Base-by-base conservation (phyloP, 2,329 filamentous ascomycete genomes). In the Scorias spongiosa region DNA sequence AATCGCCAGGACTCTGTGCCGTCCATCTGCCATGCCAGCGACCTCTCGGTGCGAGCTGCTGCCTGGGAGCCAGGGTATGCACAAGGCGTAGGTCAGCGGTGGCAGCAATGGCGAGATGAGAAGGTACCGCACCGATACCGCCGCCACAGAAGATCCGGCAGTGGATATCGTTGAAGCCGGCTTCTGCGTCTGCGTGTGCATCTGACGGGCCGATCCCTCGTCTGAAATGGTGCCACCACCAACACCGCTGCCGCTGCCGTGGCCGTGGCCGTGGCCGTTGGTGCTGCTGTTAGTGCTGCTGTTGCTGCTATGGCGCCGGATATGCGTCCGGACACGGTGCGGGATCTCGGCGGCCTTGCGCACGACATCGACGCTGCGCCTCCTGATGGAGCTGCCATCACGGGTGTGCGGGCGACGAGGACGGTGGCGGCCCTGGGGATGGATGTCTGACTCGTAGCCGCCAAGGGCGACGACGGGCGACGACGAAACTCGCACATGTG, bases 1-100 rank as follows among this genome's bases (percentile, higher is more conserved):
- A 0, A 93, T 62, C 0, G 76, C 78, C 29, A 94, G 59, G 0
- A 81, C 81, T 1, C 71, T 69, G 53, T 79, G 70, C 2, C 50
- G 49, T 30, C 63, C 59, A 1, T 75, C 62, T 41, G 84, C 64
- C 54, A 81, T 78, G 1, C 52, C 49, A 15, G 44, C 39, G 7
- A n/a, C 14, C 9, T 36, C 29, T 40, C 54, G 40, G 39, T 42
- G 41, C 20, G 47, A 29, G 9, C 53, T 54, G 42, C 56, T 51
- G 9, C 54, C 57, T 1, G 55, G 44, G 6, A 44, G 42, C 4
- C 56, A 55, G 4, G 54, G 56, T 14, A 55, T 54, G 2, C 46
- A 41, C 2, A 62, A 46, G 2, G 51, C 48, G 14, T 63, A 62
- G 0, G 65, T 65, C 10, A 68, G 51, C 0, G 68, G 69, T 1